A percentile compares a stretch with the other conserved stretches of the same genome.
phyloP scores from a whole-genome alignment of 2,329 filamentous ascomycete genomes.

The Didymella segeticola region DNA sequence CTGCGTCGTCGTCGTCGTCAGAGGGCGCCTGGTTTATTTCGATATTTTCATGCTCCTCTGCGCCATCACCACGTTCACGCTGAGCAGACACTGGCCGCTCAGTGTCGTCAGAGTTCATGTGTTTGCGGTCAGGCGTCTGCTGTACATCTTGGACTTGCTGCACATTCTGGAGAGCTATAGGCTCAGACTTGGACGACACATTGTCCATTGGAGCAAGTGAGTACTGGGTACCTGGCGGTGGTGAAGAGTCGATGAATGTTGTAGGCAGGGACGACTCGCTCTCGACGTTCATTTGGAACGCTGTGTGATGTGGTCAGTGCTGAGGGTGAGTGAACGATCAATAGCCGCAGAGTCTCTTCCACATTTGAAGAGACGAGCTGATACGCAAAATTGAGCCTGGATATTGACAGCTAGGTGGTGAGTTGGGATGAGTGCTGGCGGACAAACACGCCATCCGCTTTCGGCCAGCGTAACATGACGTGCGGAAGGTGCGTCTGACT shows the following conservation, averaged over 20 bases:
- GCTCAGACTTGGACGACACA: slow-evolving; percentile 18
- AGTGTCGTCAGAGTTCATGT: slow-evolving; percentile 30
- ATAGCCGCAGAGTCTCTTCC: slow-evolving; percentile 6
- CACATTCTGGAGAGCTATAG: slow-evolving; percentile 13
- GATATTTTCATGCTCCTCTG: slow-evolving; percentile 16
- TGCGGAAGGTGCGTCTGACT: slow-evolving; percentile 35
- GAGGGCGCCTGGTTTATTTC: background rate
- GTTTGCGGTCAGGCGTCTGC: slow-evolving; percentile 10
- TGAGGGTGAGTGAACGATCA: slow-evolving; percentile 29
- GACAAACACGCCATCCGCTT: slow-evolving; percentile 21
- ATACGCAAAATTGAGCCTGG: background rate
- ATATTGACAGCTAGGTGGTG: background rate
- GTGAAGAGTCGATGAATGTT: slow-evolving; percentile 26
- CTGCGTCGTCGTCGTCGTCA: slow-evolving; percentile 25
- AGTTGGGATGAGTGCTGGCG: slow-evolving; percentile 1
- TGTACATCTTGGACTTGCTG: slow-evolving; percentile 11
- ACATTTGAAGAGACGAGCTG: slow-evolving; percentile 6
- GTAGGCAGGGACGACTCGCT: slow-evolving; percentile 32
- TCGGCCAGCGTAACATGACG: slow-evolving; percentile 33
- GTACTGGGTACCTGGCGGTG: slow-evolving; percentile 8
- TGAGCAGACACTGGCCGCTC: slow-evolving; percentile 39
- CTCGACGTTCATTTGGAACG: slow-evolving; percentile 26
- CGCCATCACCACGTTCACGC: slow-evolving; percentile 15
- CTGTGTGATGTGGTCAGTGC: slow-evolving; percentile 31
- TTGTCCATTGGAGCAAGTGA: slow-evolving; percentile 29